Conservation (phyloP, 495 filamentous ascomycete genomes). For the Aspergillus haitiensis region DNA sequence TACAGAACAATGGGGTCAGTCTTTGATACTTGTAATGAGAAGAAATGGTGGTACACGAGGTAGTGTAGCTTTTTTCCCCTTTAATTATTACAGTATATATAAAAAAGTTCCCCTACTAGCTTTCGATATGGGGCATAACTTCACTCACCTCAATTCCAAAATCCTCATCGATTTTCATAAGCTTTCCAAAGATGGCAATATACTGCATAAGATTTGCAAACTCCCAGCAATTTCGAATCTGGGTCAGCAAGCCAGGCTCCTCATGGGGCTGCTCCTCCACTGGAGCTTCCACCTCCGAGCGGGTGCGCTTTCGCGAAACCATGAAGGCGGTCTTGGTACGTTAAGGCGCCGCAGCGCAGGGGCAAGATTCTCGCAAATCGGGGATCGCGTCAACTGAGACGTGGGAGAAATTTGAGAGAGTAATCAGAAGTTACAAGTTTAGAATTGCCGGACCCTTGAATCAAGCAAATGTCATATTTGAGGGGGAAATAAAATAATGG, state of each 20-base stretch:
- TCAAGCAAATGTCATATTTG: constrained; percentile 13
- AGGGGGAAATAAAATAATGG: background rate
- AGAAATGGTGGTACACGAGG: too few species aligned
- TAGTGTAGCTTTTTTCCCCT: too few species aligned
- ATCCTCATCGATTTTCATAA: constrained; percentile 84
- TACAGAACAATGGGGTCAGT: constrained; percentile 33
- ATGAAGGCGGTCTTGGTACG: constrained; percentile 44
- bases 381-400: background rate
- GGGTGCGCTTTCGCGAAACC: constrained; percentile 68
- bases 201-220: constrained; percentile 95
- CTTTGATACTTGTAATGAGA: too few species aligned
- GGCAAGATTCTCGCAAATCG: constrained; percentile 16
- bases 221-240: constrained; percentile 86
- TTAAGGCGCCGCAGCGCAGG: constrained; percentile 30
- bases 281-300: constrained; percentile 62
- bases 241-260: constrained; percentile 58
- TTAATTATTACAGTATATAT: background rate
- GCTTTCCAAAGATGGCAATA: constrained; percentile 82
- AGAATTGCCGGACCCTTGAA: constrained; percentile 6
- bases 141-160: constrained; percentile 77
- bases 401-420: constrained; percentile 4
- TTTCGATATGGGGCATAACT: background rate
- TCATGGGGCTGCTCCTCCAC: constrained; percentile 47
- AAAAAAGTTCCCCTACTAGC: background rate
- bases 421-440: background rate